Conservation (phyloP, 805 yeast species). For the Schwanniomyces sp. region DNA sequence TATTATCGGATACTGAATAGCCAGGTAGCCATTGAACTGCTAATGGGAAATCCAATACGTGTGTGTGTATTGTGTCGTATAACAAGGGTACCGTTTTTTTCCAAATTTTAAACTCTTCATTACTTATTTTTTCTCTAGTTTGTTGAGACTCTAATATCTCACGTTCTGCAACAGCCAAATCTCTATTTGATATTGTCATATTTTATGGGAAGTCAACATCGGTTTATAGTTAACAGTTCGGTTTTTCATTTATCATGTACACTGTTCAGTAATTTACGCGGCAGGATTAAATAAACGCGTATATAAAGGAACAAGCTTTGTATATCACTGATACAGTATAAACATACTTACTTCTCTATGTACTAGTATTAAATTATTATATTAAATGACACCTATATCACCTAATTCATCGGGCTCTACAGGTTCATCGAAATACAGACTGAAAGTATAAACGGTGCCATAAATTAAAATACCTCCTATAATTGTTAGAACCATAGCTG, state of each 20-base stretch:
- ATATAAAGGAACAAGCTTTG: not conserved
- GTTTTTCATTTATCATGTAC: not conserved
- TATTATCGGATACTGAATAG: slow-evolving; percentile 26
- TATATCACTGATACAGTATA: too few relatives aligned
- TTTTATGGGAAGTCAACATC: not conserved
- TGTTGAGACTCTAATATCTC: slow-evolving; percentile 48
- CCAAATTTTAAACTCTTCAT: slow-evolving; percentile 81
- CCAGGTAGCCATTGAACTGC: slow-evolving; percentile 68
- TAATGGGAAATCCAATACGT: slow-evolving; percentile 67
- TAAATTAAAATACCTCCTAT: slow-evolving; percentile 84
- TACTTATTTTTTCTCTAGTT: slow-evolving; percentile 58
- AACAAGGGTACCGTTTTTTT: slow-evolving; percentile 79
- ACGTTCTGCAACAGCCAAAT: slow-evolving; percentile 29
- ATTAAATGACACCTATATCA: slow-evolving; percentile 15
- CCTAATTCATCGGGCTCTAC: slow-evolving; percentile 26
- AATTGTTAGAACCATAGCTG: slow-evolving; percentile 76
- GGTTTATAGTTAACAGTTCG: not conserved
- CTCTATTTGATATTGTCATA: slow-evolving; percentile 12
- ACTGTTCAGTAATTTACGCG: not conserved
- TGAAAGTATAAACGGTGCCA: slow-evolving; percentile 79
- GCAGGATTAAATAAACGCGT: not conserved
- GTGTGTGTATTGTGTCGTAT: slow-evolving; percentile 71
- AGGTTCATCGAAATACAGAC: slow-evolving; percentile 63
- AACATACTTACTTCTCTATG: slow-evolving; percentile 21
- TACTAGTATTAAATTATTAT: slow-evolving; percentile 21